A percentile compares a stretch with the other conserved stretches of the same genome.
Conservation (phyloP, 2,329 filamentous ascomycete species). For the Paecilomyces sp. region DNA sequence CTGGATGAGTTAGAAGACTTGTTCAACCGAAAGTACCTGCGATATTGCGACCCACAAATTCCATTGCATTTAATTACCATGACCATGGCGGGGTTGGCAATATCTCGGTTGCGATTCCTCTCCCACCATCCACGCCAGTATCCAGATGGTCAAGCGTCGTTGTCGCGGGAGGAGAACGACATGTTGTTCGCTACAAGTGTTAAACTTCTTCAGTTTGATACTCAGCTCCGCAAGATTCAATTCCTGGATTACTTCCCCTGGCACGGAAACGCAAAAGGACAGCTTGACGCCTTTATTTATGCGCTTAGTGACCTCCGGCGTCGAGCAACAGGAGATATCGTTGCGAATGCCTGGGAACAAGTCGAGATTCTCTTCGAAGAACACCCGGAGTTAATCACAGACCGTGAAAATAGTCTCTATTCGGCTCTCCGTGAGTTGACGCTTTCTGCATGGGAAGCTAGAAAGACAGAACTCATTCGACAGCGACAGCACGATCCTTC, state of each 20-base stretch:
- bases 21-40: slow-evolving; percentile 5
- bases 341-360: slow-evolving; percentile 6
- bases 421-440: slow-evolving; percentile 6
- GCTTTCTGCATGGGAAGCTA: slow-evolving; percentile 6
- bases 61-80: slow-evolving; percentile 6
- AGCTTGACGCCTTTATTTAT: slow-evolving; percentile 6
- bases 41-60: slow-evolving; percentile 5
- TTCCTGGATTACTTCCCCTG: slow-evolving; percentile 6
- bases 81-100: slow-evolving; percentile 3
- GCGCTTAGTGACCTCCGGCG: slow-evolving; percentile 5
- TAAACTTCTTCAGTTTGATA: slow-evolving; percentile 3
- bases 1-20: slow-evolving; percentile 3
- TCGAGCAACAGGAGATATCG: slow-evolving; percentile 4
- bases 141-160: slow-evolving; percentile 1
- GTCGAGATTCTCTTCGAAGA: slow-evolving; percentile 6
- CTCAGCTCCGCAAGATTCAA: slow-evolving; percentile 2
- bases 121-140: slow-evolving; percentile 6
- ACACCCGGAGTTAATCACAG: slow-evolving; percentile 5
- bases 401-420: slow-evolving; percentile 2
- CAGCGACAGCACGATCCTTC: background rate
- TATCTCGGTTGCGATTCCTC: slow-evolving; percentile 5
- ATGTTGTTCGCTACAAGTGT: slow-evolving; percentile 3
- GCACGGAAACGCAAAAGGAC: slow-evolving; percentile 5
- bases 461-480: background rate
- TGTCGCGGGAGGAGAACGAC: slow-evolving; percentile 5